Evolutionary conservation across 2,329 filamentous ascomycete genomes (phyloP).

Genomic region (Fusarium hostae): DNA sequence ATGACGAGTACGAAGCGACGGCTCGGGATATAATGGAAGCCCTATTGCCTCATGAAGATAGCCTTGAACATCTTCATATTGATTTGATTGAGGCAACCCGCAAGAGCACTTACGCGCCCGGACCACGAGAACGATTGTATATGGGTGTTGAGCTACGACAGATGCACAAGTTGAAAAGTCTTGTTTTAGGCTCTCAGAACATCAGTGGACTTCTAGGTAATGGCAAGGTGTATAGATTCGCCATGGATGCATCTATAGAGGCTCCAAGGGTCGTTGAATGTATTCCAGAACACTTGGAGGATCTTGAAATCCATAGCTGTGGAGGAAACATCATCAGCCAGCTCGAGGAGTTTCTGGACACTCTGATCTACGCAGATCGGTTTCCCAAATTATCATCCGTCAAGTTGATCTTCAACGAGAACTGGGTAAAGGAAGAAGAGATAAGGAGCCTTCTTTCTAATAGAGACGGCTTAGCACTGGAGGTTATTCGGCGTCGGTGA

Average conservation of each 20-base stretch:
- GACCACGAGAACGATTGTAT: background rate
- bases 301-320: background rate
- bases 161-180: background rate
- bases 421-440: background rate
- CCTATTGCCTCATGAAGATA: accelerated
- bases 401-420: background rate
- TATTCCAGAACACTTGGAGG: background rate
- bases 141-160: background rate
- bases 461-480: background rate
- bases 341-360: background rate
- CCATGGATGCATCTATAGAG: accelerated
- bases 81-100: background rate
- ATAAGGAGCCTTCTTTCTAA: accelerated
- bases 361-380: background rate
- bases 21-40: background rate
- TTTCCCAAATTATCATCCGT: background rate
- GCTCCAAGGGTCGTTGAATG: background rate
- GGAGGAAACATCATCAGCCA: background rate
- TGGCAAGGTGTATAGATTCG: background rate
- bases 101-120: accelerated
- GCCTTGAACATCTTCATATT: background rate
- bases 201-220: background rate
- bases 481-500: background rate
- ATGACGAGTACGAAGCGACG: accelerated
- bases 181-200: background rate